Percentiles rank a stretch among this genome's conserved stretches.
These are phyloP conservation scores for Aspergillus hiratsukae DNA, from an alignment of 2,329 filamentous ascomycete genomes.

Conservation along the genomic window DNA sequence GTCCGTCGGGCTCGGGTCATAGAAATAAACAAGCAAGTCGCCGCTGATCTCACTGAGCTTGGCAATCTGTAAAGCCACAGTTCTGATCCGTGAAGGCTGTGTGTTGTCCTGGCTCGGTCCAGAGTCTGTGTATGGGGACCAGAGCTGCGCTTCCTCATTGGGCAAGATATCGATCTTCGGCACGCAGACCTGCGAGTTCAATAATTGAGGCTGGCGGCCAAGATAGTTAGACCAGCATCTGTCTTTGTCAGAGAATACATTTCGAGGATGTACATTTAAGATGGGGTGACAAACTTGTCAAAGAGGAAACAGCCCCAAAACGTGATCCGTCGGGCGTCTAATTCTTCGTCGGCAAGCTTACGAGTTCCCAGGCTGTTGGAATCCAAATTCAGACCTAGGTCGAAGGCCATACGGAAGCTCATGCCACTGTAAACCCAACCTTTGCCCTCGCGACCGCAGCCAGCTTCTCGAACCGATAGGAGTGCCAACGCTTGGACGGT, in stretches of 20 bases:
- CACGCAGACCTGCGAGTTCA: slow-evolving; percentile 72
- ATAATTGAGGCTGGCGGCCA: slow-evolving; percentile 81
- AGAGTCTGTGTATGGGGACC: slow-evolving; percentile 83
- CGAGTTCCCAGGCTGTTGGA: slow-evolving; percentile 59
- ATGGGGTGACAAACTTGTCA: slow-evolving; percentile 61
- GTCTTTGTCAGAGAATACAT: slow-evolving; percentile 11
- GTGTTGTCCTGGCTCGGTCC: slow-evolving; percentile 68
- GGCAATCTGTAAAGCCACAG: slow-evolving; percentile 75
- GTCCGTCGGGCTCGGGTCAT: slow-evolving; percentile 67
- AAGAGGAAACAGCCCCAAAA: slow-evolving; percentile 99
- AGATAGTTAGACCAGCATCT: slow-evolving; percentile 95
- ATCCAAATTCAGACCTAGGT: slow-evolving; percentile 87
- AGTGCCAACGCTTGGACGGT: slow-evolving; percentile 90
- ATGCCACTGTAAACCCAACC: slow-evolving; percentile 99
- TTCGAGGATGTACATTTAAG: neutral
- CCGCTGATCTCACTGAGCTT: slow-evolving; percentile 89
- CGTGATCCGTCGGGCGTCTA: slow-evolving; percentile 84
- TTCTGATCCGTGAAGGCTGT: slow-evolving; percentile 78
- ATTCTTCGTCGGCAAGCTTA: slow-evolving; percentile 73
- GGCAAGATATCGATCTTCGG: slow-evolving; percentile 90
- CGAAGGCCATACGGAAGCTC: slow-evolving; percentile 95
- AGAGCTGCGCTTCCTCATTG: slow-evolving; percentile 75
- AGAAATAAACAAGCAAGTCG: slow-evolving; percentile 84
- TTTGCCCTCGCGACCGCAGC: slow-evolving; percentile 87
- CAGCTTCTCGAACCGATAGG: slow-evolving; percentile 95